Base-by-base conservation (phyloP, 306 rosid species). In the Arachis stenosperma region DNA sequence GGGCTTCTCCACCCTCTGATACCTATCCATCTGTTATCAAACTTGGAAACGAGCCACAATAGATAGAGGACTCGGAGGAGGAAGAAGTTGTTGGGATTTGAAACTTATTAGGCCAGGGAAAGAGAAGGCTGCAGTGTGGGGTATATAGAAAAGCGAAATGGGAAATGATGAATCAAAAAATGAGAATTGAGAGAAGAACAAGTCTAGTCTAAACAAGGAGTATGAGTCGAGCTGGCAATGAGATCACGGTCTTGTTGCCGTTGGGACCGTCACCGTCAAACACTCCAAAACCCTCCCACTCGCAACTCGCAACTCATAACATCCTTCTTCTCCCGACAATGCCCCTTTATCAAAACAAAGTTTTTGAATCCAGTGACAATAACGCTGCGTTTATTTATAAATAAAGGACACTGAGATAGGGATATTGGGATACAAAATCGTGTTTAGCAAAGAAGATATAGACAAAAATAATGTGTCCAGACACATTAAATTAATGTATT, bases 1-100 rank as follows among this genome's bases (percentile, higher is more conserved):
- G 6, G 97, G 95, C 81, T 90, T 92, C 88, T 87, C 97, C 71
- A 92, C 96, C 78, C 98, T 87, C 88, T 90, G 97, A 62, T 90
- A 90, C 81, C 97, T 84, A 86, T 92, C 97, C 98, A 92, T 84
- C 79, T 81, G 44, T 52, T 3, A 13, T 33, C 37, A 33, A 33
- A 33, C 3, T 2, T 33, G 4, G 4, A 33, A 33, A 33, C 4
- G 37, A 33, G 37, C 37, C 37, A 4, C 37, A 33, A 33, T 33
- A 33, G 37, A 22, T 22, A 22, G 27, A 22, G 27, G 27, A 22
- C 27, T 22, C 27, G 1, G 27, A 22, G 27, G 27, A 22, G 27
- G 27, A 22, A 22, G 27, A 22, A 22, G 27, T 22, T 33, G 37
- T 33, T 33, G 3, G 37, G 3, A 33, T 33, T 64, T 30, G 10